Evolutionary conservation across 2,329 filamentous ascomycete species (phyloP), one percentile per base, ranked within the genome.

Genomic region (Chaetomium olivaceum): DNA sequence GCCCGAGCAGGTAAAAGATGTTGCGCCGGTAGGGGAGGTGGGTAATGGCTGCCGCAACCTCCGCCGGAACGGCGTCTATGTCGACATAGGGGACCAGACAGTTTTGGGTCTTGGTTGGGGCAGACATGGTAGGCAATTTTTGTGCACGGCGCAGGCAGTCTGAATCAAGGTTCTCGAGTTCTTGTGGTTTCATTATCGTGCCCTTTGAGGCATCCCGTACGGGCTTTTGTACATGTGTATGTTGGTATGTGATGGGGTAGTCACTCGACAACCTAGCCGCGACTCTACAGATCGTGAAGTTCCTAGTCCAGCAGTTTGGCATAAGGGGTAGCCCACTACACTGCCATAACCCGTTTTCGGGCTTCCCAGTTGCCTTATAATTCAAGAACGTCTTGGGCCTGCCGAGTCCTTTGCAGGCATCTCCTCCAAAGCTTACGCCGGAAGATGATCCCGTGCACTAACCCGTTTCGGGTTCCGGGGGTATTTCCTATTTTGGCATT

Each of bases 1-100:
- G 52, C 21, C 52, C 52, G 9, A 55, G 52, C 25, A 55, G 25
- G 25, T 55, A 55, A 19, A 55, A 55, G 27, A 55, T 55, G 52
- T 55, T 55, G 52, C 52, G 52, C 52, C 29, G 25, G 25, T 29
- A 29, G 11, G 52, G 52, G 9, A 55, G 29, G 19, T 29, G 25
- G 19, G 25, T 29, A 12, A 55, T 55, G 23, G 25, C 52, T 14
- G 52, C 52, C 7, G 25, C 29, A 11, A 55, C 52, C 29, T 55
- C 52, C 27, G 23, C 21, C 52, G 52, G 52, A 16, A 33, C 52
- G 12, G 52, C 29, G 7, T 55, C 25, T 9, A 33, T 12, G 29
- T 55, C 52, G 52, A 55, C 25, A 19, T 55, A 55, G 8, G 52
- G 52, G 16, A 55, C 25, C 52, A 55, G 29, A 25, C 29, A 33